Evolutionary conservation across 2,329 filamentous ascomycete genomes (phyloP).

Genomic region (Fusarium fracticaudum): DNA sequence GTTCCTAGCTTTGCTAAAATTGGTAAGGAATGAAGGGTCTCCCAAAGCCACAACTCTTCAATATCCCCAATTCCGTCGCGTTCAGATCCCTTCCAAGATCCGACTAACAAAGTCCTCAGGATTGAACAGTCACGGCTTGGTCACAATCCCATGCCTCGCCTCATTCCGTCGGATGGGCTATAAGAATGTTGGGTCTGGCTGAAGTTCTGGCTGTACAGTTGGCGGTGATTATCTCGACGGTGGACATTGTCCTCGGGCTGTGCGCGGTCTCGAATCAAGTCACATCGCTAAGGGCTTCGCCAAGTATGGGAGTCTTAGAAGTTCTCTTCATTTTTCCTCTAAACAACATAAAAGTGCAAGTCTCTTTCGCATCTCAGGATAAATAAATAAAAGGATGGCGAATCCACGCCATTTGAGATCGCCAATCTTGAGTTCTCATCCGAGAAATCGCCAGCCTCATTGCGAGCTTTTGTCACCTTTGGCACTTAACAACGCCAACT

Average conservation of each 20-base stretch:
- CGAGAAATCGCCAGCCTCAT: accelerated
- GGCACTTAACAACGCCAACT: accelerated
- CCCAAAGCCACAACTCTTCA: not conserved
- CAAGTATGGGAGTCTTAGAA: too few species aligned
- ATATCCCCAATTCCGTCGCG: not conserved
- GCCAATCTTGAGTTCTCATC: too few species aligned
- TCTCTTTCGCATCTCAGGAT: too few species aligned
- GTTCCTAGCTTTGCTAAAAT: accelerated
- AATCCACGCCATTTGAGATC: too few species aligned
- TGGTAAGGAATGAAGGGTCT: accelerated
- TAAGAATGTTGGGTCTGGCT: not conserved
- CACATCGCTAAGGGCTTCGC: too few species aligned
- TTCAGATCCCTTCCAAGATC: not conserved
- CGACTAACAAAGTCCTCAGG: not conserved
- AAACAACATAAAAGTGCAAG: accelerated
- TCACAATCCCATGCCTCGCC: not conserved
- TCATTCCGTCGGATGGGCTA: not conserved
- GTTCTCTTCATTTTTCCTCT: too few species aligned
- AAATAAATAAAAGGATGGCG: too few species aligned
- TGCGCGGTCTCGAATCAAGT: not conserved
- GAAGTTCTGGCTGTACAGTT: not conserved
- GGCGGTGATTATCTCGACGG: not conserved
- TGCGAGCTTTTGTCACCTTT: accelerated
- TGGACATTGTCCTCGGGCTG: not conserved
- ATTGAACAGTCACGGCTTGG: not conserved